Base-by-base conservation (phyloP, 345 rosid genomes). In the Reutealis trisperma region DNA sequence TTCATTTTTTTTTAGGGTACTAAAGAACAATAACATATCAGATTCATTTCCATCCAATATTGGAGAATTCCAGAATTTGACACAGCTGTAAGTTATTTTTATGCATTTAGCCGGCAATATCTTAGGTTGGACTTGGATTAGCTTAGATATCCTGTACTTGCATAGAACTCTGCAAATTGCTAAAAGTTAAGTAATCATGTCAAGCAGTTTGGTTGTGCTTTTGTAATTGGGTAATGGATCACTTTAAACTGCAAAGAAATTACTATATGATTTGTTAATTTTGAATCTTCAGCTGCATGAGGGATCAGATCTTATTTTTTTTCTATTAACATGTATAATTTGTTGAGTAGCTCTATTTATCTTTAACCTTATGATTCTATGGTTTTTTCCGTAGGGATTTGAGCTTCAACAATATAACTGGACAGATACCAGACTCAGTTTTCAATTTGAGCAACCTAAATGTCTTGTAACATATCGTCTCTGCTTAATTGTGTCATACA, bases 1-100 rank as follows among this genome's bases (percentile, higher is more conserved):
- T 76, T 49, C 27, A 18, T 75, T 61, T 74, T 30, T 30, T 51
- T 47, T 37, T 86, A 92, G 97, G 77, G 87, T 78, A 70, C 78
- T 89, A 14, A 86, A 94, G 84, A 86, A 89, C 71, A 78, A 75
- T 73, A 88, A 86, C 75, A 77, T 89, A 64, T 85, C 87, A 70
- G 92, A 80, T 78, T 49, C 89, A 42, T 84, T 90, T 73, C 97
- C 94, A 49, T 80, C 94, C 51, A 72, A 67, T 67, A 86, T 92
- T 66, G 88, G 89, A 52, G 90, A 87, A 42, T 84, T 64, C 66
- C 79, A 73, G 76, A 89, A 59, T 63, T 79, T 92, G 89, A 78
- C 74, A 49, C 87, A 76, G 65, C 70, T 90, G 97, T 92, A 84
- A 84, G 96, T 86, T 64, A 41, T 34, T 69, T 67, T n/a, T 18